Base-by-base conservation (phyloP, 495 filamentous ascomycete genomes). In the Pyrenula massariospora region DNA sequence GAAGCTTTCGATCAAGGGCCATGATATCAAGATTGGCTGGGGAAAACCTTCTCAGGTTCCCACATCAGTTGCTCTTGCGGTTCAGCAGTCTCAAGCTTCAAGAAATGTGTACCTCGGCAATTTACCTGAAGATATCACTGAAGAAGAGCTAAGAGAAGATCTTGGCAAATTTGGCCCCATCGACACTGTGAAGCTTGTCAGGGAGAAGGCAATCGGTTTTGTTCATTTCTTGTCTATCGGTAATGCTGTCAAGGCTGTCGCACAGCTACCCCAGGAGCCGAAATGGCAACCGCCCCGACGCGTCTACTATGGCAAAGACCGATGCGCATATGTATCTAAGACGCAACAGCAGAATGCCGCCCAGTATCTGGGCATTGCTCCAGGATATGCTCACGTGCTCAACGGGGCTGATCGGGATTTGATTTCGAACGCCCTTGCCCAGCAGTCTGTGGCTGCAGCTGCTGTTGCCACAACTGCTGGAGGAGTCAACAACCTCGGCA, bases 21-120 rank as follows among this genome's bases (percentile, higher is more conserved):
- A 97, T 70, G 93, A 98, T 70, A 96, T 98, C 78, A 98, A 98
- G 79, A 87, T 98, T 62, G 93, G 93, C 60, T 98, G 93, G 93
- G 93, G 93, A 24, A 98, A 98, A 69, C 92, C 93, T 12, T 96
- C 94, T 10, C 94, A 95, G 73, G 94, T 98, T 2, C 93, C 93
- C 2, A 96, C 93, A 1, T 97, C 94, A 20, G 93, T 98, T 50
- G 90, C 92, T 12, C 77, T 97, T 54, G 89, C 94, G 20, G 93
- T 97, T 22, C 93, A 98, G 70, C 93, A 98, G 72, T 95, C 90
- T 2, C 92, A 92, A 25, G 93, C 93, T 15, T 97, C 94, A n/a
- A 83, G 93, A 57, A 98, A 98, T 67, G 93, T 98, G 24, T 98
- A 98, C 65, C 81, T 98, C 24, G 93, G 93, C 25, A 97, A 96